Base-by-base conservation (phyloP, 257 asterid species). In the Solanum piurae region DNA sequence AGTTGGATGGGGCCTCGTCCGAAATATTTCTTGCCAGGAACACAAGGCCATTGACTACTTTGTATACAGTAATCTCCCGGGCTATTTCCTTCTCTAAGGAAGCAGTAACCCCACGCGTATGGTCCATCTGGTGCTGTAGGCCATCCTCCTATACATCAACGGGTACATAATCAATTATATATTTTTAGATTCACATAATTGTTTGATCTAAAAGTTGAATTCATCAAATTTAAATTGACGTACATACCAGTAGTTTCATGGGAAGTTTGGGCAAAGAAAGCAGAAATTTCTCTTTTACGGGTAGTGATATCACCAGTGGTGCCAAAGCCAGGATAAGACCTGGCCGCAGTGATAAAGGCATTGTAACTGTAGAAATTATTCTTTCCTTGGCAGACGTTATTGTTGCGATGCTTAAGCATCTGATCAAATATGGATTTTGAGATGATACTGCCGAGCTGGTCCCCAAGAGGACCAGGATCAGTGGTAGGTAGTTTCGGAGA, bases 1-100 rank as follows among this genome's bases (percentile, higher is more conserved):
- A 90, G 38, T 87, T 87, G 92, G 31, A 90, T 87, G 10, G 92
- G 92, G 34, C 92, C 91, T n/a, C 91, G 87, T 6, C 92, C 92
- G 13, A 11, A 87, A 33, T 90, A 90, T 55, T 71, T 84, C 8
- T 75, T 74, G 2, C 89, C 87, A 37, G 92, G 87, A 58, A 74
- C 91, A 58, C 92, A 90, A 1, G 92, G 89, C 87, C 88, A 90
- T 14, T 88, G 85, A 25, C 52, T 83, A 52, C 16, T 90, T 3
- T 55, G 13, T 16, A 11, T 58, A 52, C 91, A 90, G 13, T 87
- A 90, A 40, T 34, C 83, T 0, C 69, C 37, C 1, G 86, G 87
- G 84, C 84, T 89, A 10, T 84, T 86, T 74, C 33, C 36, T 84
- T 89, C 91, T 79, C 87, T 68, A 37, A 87, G 80, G 86, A 33